Evolutionary conservation across 2,329 filamentous ascomycete species (phyloP), one percentile per base, ranked within the genome.

Genomic region (Claviceps spartinae): DNA sequence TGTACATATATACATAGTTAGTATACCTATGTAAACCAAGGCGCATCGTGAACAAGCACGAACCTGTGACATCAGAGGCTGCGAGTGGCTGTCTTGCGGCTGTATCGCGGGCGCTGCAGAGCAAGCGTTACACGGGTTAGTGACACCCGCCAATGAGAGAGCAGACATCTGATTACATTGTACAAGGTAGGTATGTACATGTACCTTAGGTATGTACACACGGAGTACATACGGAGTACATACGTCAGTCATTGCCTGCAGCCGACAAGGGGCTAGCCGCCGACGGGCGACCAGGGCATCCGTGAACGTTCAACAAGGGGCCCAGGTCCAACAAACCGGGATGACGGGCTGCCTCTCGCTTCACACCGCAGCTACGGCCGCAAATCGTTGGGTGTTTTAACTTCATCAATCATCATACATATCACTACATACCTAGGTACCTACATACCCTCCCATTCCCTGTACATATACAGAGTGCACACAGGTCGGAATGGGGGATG

Each of bases 21-120:
- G 4, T 5, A 24, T 24, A 40, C 14, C n/a, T n/a, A n/a, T n/a
- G n/a, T n/a, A n/a, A 16, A 40, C 0, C 37, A 13, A 30, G 26
- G 26, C 26, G 26, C 18, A 8, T 20, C 11, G 18, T 43, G 22
- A 14, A 22, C 30, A 50, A 41, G 49, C 44, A 44, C 49, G 37
- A 18, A 40, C 36, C 24, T 2, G 18, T 40, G 64, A 67, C 65
- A 67, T 67, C 64, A 66, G 64, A 59, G 65, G 64, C 65, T 65
- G 60, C 50, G 62, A 62, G 40, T 22, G 20, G 36, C 11, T 22
- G 30, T 34, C 42, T 6, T 22, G 14, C 30, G 20, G 30, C 14
- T 41, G 38, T 16, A n/a, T 40, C 14, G 38, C 38, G 16, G 14
- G 14, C 38, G 14, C n/a, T n/a, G 16, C 14, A 16, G 14, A 16